phyloP scores from a whole-genome alignment of 345 rosid genomes.

The Eucalyptus fibrosa region DNA sequence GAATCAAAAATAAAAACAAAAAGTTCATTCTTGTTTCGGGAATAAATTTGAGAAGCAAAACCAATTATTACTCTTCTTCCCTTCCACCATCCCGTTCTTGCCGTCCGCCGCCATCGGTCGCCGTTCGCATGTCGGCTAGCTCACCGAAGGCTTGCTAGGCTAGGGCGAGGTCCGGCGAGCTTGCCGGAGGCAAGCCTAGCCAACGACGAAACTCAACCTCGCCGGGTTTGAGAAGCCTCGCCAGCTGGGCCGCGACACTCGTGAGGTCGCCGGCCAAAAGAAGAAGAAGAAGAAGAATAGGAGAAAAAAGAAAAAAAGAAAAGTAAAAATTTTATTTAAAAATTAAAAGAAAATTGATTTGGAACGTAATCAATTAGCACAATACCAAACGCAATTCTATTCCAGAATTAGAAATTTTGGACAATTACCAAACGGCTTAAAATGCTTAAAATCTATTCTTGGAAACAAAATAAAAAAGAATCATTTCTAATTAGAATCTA shows the following conservation, averaged over 20 bases:
- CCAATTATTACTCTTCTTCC: too few relatives aligned
- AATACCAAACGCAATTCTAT: too few relatives aligned
- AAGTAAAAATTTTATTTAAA: too few relatives aligned
- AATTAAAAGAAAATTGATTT: too few relatives aligned
- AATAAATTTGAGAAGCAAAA: too few relatives aligned
- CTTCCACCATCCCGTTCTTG: fast-evolving
- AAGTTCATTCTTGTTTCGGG: fast-evolving
- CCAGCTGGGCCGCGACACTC: too few relatives aligned
- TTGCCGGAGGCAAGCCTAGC: fast-evolving
- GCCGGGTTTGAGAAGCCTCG: too few relatives aligned
- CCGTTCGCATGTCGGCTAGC: fast-evolving
- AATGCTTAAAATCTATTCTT: fast-evolving
- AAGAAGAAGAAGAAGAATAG: too few relatives aligned
- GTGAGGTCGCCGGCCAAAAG: fast-evolving
- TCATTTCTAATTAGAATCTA: fast-evolving
- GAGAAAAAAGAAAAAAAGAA: fast-evolving
- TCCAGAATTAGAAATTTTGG: fast-evolving
- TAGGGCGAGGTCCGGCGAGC: too few relatives aligned
- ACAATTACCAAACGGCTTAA: fast-evolving
- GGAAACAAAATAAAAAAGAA: fast-evolving
- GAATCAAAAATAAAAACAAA: too few relatives aligned
- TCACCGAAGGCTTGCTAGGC: fast-evolving
- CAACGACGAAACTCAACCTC: fast-evolving
- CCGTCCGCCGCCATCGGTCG: fast-evolving
- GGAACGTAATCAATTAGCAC: fast-evolving